Conservation (phyloP, 176 grass and related monocot genomes). For the Triticum aestivum region IWGSC_CS_RefSeq_v2.1 NC_057805.1:414880609-414881108, state of each 20-base stretch:
- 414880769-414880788: background rate
- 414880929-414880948: background rate
- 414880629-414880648: background rate
- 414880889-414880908: background rate
- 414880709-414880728: background rate
- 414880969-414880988: background rate
- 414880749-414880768: background rate
- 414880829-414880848: slow-evolving; percentile 1
- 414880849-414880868: background rate
- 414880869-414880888: background rate
- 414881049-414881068: no score
- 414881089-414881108: no score
- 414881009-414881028: background rate
- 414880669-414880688: background rate
- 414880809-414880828: background rate
- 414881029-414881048: background rate
- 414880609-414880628: background rate
- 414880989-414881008: background rate
- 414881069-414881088: background rate
- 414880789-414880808: background rate
- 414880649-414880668: slow-evolving; percentile 5
- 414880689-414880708: background rate
- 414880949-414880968: background rate
- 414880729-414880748: background rate
- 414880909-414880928: background rate